Evolutionary conservation across 2,329 filamentous ascomycete genomes (phyloP), one percentile per base, ranked within the genome.

Genomic region (Fusarium compactum): DNA sequence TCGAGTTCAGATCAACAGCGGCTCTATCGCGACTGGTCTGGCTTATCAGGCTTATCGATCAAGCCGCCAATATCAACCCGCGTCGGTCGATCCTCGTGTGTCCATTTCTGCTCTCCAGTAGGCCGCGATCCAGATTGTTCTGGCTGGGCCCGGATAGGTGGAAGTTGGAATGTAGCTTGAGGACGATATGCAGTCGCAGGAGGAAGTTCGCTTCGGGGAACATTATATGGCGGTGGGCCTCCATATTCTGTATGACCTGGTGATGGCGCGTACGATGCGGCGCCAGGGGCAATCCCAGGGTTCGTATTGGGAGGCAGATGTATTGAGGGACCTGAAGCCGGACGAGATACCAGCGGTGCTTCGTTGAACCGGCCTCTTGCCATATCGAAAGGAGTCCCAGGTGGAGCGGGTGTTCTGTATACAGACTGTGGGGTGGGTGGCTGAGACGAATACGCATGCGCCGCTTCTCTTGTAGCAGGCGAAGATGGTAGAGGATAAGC

Each of bases 31-130:
- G 72, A 65, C 51, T 71, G 73, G 66, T 69, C 77, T 50, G 70
- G 77, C 40, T 69, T 82, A 71, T 85, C 85, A 25, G 86, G 84
- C 78, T 84, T 87, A 70, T 89, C 89, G 74, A 92, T 87, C 74
- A 89, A 82, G 3, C 88, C 88, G 14, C 85, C 86, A 66, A 91
- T 90, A 72, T 89, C 87, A 51, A 90, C 85, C 18, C 89, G 84
- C 40, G 82, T 78, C 20, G 82, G 79, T 29, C 86, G 83, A 58
- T 88, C 86, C 60, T 87, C 85, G 45, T 84, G 82, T 58, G 77
- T 75, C 78, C 81, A 83, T 27, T 74, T 69, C 22, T 71, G 65
- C n/a, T 73, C 61, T 38, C 62, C 68, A 20, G 70, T 25, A 9
- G 59, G 61, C 8, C 45, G 63, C 58, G 40, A 24, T 40, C 47